Base-by-base conservation (phyloP, 495 filamentous ascomycete species). In the Amphirosellinia nigrospora region DNA sequence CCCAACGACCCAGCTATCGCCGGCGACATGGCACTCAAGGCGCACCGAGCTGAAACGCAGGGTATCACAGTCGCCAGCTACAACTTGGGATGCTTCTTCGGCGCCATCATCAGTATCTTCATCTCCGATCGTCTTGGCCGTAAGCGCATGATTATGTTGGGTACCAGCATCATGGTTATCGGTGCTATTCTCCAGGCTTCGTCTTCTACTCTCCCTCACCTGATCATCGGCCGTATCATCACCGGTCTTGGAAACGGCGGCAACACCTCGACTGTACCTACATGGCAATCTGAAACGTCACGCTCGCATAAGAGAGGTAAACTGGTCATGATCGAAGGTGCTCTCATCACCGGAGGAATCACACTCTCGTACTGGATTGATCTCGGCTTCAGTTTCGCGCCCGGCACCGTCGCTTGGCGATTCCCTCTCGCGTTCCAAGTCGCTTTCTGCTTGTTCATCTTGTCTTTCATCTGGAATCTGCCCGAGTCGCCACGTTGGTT, bases 401-500 rank as follows among this genome's bases (percentile, higher is more conserved):
- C 89, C 63, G 87, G 76, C 68, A 85, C 86, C 21, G 87, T 91
- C 11, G 82, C 91, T 3, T 94, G 92, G 92, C 83, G 92, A 34
- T 92, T 93, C 70, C 91, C 92, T 0, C 82, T 95, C 34, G 91
- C 89, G 21, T 89, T 93, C 79, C 89, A 93, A 75, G 86, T 92
- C 69, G 79, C 90, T 73, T 92, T 93, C 74, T 89, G 89, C 34
- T 65, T 88, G 3, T 80, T 90, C 61, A 88, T 92, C 45, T 76
- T 91, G 28, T 75, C 68, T 13, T 87, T 90, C 71, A 85, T 93
- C 72, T 82, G 89, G 75, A 84, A 85, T 69, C 82, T 92, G 15
- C 92, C 91, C 32, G 91, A 93, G 79, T 92, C 89, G 0, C 92
- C 91, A 2, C 83, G 91, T 59, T 94, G 91, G 91, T 85, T 93